Evolutionary conservation across 2,329 filamentous ascomycete species (phyloP), one percentile per base, ranked within the genome.

Genomic region (Penicillium expansum): DNA sequence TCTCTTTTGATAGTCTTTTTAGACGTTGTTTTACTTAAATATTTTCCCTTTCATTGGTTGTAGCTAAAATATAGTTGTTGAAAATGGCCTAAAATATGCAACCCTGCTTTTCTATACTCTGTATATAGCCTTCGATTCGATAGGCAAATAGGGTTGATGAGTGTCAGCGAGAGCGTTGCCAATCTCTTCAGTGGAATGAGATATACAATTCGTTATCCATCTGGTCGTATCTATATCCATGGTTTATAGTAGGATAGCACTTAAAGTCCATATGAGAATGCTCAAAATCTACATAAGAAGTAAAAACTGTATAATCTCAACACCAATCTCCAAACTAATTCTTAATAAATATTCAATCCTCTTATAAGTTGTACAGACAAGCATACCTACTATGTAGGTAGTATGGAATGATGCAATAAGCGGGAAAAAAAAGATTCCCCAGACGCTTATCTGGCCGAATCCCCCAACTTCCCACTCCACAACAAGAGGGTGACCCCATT

Each of bases 401-500:
- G 42, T 18, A 35, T n/a, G 41, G 24, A 27, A 51, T 64, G 58
- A 62, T 60, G 55, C 62, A 62, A 62, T 51, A 30, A 32, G 52
- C 47, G 47, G 54, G 49, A 42, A 52, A 58, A 57, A 59, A 60
- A 57, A 43, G 24, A 52, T 57, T 58, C 50, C 53, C 62, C 52
- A 60, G 55, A 58, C 62, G 69, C 64, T 71, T 69, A 72, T 72
- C 69, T 71, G 70, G 65, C 69, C 62, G 59, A 57, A 62, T 62
- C 56, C 51, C 58, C 53, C 44, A 48, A 43, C 35, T 52, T 43
- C 58, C 43, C 27, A 51, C 37, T 52, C 49, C 49, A 52, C 35
- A n/a, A n/a, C 22, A 48, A 48, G 48, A 32, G n/a, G 37, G 42
- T 48, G 44, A 45, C 43, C 24, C n/a, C 18, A 39, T 51, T 45